Evolutionary conservation across 306 rosid species (phyloP).

Genomic region (Pterocarpus macrocarpus): DNA sequence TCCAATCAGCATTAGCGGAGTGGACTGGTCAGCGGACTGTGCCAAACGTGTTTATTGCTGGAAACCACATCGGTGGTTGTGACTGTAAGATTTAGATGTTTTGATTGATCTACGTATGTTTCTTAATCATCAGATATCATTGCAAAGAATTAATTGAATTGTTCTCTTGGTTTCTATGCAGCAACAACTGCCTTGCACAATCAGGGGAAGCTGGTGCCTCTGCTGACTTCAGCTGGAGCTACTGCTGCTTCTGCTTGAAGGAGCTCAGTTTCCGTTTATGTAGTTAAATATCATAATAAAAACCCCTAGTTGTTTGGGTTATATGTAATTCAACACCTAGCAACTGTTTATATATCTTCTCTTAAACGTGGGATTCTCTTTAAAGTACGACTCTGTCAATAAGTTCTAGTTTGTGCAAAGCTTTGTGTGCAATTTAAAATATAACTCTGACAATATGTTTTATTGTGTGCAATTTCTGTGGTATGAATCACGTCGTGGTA

Average conservation of each 20-base stretch:
- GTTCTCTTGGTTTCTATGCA: conserved; percentile 47
- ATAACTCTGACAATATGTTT: neutral
- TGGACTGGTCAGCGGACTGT: conserved; percentile 86
- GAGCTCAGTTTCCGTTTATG: conserved; percentile 9
- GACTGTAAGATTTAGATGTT: conserved; percentile 64
- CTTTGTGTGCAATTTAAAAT: neutral
- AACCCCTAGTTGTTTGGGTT: neutral
- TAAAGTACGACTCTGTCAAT: neutral
- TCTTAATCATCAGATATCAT: conserved; percentile 29
- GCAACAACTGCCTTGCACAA: conserved; percentile 65
- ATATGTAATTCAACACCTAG: neutral
- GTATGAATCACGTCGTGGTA: neutral
- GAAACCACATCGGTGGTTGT: conserved; percentile 94
- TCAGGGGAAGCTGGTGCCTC: conserved; percentile 76
- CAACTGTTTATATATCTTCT: neutral
- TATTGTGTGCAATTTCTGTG: neutral
- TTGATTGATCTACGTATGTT: neutral
- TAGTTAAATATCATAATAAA: conserved; percentile 40
- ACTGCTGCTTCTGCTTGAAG: conserved; percentile 53
- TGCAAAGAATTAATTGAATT: neutral
- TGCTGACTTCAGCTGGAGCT: conserved; percentile 77
- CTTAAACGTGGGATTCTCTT: neutral
- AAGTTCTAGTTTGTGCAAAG: too few species aligned
- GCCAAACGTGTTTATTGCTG: conserved; percentile 92
- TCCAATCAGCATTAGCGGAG: conserved; percentile 74